These are phyloP conservation scores for Candida takata DNA, from an alignment of 805 yeast species.

Conservation along the genomic window DNA sequence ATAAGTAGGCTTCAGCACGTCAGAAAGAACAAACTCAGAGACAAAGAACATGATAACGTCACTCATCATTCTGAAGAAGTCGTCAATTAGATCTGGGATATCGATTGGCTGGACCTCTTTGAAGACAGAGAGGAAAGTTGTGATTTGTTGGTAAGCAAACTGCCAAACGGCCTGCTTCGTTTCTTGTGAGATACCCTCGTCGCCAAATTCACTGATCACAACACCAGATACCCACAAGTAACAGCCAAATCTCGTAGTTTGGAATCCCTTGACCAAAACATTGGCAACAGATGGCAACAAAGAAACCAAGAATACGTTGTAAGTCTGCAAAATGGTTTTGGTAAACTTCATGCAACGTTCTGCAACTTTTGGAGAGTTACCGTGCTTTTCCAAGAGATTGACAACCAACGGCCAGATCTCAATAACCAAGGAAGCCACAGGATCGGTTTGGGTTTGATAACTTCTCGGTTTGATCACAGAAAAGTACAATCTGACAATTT, in stretches of 20 bases:
- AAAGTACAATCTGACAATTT: conserved; percentile 55
- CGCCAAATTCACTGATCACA: conserved; percentile 66
- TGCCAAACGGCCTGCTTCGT: conserved; percentile 60
- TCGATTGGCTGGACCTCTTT: conserved; percentile 19
- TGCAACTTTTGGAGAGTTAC: conserved; percentile 54
- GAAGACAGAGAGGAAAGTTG: conserved; percentile 45
- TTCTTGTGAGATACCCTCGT: conserved; percentile 40
- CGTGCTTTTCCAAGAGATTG: conserved; percentile 44
- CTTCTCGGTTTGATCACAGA: conserved; percentile 43
- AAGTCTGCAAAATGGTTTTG: conserved; percentile 57
- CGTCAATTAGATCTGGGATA: conserved; percentile 65
- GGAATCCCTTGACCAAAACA: conserved; percentile 63
- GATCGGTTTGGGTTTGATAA: conserved; percentile 30
- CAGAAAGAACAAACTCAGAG: conserved; percentile 37
- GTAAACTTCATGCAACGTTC: conserved; percentile 70
- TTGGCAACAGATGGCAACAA: conserved; percentile 60
- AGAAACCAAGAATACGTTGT: conserved; percentile 47
- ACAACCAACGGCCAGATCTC: conserved; percentile 57
- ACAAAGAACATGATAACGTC: conserved; percentile 77
- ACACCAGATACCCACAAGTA: conserved; percentile 88
- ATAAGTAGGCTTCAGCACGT: conserved; percentile 43
- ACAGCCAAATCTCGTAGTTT: conserved; percentile 65
- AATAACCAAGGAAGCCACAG: conserved; percentile 45
- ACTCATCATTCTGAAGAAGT: conserved; percentile 72
- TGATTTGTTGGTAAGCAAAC: conserved; percentile 63